These are phyloP conservation scores for Podospora pseudopauciseta DNA, from an alignment of 495 filamentous ascomycete genomes.

Conservation along the genomic window DNA sequence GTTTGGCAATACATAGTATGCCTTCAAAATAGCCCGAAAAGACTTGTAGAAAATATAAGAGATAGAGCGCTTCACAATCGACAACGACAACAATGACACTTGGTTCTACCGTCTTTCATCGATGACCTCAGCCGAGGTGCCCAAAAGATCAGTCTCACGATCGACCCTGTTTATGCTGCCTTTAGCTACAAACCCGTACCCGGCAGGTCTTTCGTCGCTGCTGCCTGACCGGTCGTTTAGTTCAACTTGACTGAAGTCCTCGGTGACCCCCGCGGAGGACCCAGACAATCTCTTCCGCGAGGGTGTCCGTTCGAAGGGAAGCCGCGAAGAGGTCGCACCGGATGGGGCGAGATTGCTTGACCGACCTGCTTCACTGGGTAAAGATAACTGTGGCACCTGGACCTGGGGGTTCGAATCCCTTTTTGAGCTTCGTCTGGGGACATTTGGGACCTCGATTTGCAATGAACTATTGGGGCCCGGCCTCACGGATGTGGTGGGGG, in stretches of 20 bases:
- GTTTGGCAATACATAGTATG: background rate
- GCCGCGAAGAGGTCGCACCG: slow-evolving; percentile 35
- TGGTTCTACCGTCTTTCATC: slow-evolving; percentile 24
- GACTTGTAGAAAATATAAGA: background rate
- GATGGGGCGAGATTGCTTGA: slow-evolving; percentile 14
- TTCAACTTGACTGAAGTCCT: slow-evolving; percentile 39
- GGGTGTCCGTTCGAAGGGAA: slow-evolving; percentile 60
- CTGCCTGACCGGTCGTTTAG: slow-evolving; percentile 22
- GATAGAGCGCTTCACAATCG: background rate
- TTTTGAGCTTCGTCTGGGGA: slow-evolving; percentile 63
- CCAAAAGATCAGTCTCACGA: slow-evolving; percentile 41
- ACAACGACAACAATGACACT: background rate
- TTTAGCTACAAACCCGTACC: slow-evolving; percentile 70
- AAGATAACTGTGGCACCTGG: slow-evolving; percentile 12
- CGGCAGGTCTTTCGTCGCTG: slow-evolving; percentile 56
- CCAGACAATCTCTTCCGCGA: slow-evolving; percentile 51
- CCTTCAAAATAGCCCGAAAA: background rate
- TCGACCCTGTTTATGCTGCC: slow-evolving; percentile 59
- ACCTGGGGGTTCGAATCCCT: slow-evolving; percentile 40
- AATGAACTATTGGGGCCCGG: background rate
- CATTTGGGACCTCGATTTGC: slow-evolving; percentile 32
- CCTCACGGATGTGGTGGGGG: background rate
- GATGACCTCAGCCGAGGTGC: slow-evolving; percentile 51
- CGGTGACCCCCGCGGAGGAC: slow-evolving; percentile 46
- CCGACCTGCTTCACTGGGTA: slow-evolving; percentile 8